These are phyloP conservation scores for Penicillium daleae DNA, from an alignment of 495 filamentous ascomycete genomes.

Conservation along the genomic window DNA sequence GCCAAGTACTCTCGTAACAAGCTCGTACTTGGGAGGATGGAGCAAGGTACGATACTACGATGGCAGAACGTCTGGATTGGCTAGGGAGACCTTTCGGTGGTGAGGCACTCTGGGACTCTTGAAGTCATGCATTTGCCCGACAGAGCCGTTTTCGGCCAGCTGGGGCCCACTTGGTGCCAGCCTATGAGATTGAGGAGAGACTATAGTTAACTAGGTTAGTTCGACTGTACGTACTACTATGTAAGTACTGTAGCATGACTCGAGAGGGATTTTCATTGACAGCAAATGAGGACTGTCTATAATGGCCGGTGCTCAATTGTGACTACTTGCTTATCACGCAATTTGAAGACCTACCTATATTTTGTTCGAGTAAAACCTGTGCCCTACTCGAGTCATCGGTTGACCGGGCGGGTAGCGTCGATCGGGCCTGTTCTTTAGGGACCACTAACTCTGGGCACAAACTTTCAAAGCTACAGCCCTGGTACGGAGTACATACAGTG, in stretches of 20 bases:
- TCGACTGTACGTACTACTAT: too few species aligned
- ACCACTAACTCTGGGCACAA: neutral
- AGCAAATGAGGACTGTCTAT: neutral
- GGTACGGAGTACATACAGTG: neutral
- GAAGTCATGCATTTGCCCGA: constrained; percentile 7
- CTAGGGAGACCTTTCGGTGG: too few species aligned
- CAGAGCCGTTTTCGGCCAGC: constrained; percentile 9
- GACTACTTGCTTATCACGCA: neutral
- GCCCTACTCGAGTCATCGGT: neutral
- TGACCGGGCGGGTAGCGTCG: constrained; percentile 6
- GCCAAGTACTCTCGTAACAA: too few species aligned
- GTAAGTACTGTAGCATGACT: neutral
- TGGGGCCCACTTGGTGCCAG: constrained; percentile 1
- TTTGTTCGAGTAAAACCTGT: neutral
- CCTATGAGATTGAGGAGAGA: too few species aligned
- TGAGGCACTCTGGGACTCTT: too few species aligned
- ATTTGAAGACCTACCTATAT: neutral
- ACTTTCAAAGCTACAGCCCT: neutral
- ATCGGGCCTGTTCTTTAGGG: neutral
- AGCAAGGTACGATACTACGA: neutral
- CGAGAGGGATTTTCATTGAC: neutral
- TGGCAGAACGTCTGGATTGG: too few species aligned
- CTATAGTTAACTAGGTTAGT: too few species aligned
- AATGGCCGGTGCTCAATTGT: neutral
- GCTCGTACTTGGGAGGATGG: neutral